Percentiles rank a stretch among this genome's conserved stretches.
These are phyloP conservation scores for Rhodotorula paludigena DNA, from an alignment of 768 basidiomycete genomes.

Conservation along the genomic window DNA sequence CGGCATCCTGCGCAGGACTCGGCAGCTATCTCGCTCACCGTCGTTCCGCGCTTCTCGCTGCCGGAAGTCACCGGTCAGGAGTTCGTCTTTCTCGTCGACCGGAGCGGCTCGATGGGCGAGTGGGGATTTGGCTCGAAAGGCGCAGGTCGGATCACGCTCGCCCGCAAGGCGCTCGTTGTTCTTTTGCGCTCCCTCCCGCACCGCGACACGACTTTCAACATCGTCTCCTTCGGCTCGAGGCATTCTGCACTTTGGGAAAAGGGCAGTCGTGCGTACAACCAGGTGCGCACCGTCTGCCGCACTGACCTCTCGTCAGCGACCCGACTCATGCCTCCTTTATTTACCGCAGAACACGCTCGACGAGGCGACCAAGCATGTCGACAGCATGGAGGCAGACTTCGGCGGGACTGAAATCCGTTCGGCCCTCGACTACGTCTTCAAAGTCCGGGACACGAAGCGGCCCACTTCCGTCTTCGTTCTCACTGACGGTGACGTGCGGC, in stretches of 20 bases:
- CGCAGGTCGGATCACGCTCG: conserved; percentile 26
- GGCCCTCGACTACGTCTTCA: conserved; percentile 52
- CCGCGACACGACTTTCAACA: conserved; percentile 54
- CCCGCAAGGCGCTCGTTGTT: conserved; percentile 52
- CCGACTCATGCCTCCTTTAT: neutral
- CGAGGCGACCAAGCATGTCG: conserved; percentile 47
- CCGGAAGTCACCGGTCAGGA: conserved; percentile 50
- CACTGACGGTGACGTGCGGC: conserved; percentile 56
- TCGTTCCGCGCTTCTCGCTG: conserved; percentile 57
- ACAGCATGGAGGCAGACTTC: conserved; percentile 50
- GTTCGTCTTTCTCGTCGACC: conserved; percentile 60
- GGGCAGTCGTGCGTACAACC: conserved; percentile 11
- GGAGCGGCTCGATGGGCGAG: conserved; percentile 57
- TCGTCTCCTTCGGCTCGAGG: conserved; percentile 55
- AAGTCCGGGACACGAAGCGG: conserved; percentile 42
- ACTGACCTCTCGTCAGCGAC: neutral
- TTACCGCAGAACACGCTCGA: conserved; percentile 20
- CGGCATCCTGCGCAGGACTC: conserved; percentile 49
- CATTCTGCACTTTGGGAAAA: conserved; percentile 48
- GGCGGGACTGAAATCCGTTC: conserved; percentile 56
- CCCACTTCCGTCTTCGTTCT: conserved; percentile 58
- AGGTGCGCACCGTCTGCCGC: conserved; percentile 44
- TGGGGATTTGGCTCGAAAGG: neutral
- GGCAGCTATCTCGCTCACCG: conserved; percentile 52
- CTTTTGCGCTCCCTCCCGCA: conserved; percentile 53